A percentile compares a stretch with the other conserved stretches of the same genome.
phyloP scores from a whole-genome alignment of 2,329 filamentous ascomycete species.

The Fusarium clavum region DNA sequence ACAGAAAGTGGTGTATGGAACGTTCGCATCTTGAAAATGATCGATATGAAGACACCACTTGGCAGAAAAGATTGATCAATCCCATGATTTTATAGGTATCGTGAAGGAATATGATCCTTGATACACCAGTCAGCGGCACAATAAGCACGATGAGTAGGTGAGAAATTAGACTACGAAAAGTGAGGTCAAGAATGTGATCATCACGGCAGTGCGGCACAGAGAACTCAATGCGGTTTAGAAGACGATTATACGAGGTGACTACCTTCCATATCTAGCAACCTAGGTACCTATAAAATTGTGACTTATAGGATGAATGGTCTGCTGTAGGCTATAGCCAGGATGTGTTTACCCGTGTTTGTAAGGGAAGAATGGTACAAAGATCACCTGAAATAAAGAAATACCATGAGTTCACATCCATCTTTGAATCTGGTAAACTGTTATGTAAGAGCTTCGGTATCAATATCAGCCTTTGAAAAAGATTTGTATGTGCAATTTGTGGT shows the following conservation, averaged over 20 bases:
- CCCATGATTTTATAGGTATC: neutral
- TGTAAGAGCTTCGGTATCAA: no score
- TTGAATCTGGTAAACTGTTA: no score
- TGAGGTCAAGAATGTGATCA: neutral
- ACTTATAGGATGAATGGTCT: neutral
- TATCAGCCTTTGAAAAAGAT: no score
- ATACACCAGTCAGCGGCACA: no score
- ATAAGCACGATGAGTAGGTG: neutral
- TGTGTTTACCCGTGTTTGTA: no score
- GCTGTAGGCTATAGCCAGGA: neutral
- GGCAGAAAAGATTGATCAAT: fast-evolving
- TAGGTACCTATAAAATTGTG: neutral
- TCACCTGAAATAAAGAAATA: no score
- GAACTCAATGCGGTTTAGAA: neutral
- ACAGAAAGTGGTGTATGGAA: conserved; percentile 10
- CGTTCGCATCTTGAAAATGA: neutral
- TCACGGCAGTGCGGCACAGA: neutral
- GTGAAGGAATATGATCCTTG: no score
- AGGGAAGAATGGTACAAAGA: no score
- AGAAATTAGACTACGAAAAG: neutral
- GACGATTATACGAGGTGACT: neutral
- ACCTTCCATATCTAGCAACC: neutral
- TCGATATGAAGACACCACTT: fast-evolving
- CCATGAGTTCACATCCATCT: no score
- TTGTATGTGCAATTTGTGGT: no score